These are phyloP conservation scores for Daldinia decipiens DNA, from an alignment of 495 filamentous ascomycete species.

Conservation along the genomic window DNA sequence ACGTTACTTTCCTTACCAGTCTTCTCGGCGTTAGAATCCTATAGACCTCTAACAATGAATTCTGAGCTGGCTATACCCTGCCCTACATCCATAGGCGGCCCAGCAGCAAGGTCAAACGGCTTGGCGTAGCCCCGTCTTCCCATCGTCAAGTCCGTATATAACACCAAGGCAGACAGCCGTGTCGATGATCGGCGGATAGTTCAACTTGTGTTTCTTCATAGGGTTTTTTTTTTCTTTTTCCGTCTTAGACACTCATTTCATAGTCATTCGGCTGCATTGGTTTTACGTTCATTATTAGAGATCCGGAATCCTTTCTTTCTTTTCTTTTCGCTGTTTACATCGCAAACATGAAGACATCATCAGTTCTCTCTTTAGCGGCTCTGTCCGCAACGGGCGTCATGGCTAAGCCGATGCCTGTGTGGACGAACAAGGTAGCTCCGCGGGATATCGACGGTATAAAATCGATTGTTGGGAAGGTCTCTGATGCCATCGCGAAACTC, in stretches of 20 bases:
- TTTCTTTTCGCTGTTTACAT: constrained; percentile 1
- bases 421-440: constrained; percentile 38
- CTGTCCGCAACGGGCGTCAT: constrained; percentile 26
- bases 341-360: constrained; percentile 56
- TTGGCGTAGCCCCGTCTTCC: constrained; percentile 16
- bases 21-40: constrained; percentile 12
- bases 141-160: constrained; percentile 28
- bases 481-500: constrained; percentile 48
- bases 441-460: constrained; percentile 51
- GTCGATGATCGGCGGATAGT: constrained; percentile 8
- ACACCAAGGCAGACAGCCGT: constrained; percentile 14
- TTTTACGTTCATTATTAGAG: constrained; percentile 32
- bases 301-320: constrained; percentile 19
- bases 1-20: constrained; percentile 19
- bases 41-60: constrained; percentile 9
- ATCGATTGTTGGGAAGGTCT: constrained; percentile 48
- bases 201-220: constrained; percentile 8
- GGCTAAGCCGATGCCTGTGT: constrained; percentile 35
- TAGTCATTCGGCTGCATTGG: constrained; percentile 4
- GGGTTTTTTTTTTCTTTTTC: constrained; percentile 15
- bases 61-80: constrained; percentile 18
- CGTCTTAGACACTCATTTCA: constrained; percentile 8
- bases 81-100: constrained; percentile 11
- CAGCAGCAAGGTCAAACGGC: constrained; percentile 30
- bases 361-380: constrained; percentile 51